Evolutionary conservation across 148 eudicot species (phyloP), one percentile per base, ranked within the genome.

Genomic region (Fagopyrum homotropicum): DNA sequence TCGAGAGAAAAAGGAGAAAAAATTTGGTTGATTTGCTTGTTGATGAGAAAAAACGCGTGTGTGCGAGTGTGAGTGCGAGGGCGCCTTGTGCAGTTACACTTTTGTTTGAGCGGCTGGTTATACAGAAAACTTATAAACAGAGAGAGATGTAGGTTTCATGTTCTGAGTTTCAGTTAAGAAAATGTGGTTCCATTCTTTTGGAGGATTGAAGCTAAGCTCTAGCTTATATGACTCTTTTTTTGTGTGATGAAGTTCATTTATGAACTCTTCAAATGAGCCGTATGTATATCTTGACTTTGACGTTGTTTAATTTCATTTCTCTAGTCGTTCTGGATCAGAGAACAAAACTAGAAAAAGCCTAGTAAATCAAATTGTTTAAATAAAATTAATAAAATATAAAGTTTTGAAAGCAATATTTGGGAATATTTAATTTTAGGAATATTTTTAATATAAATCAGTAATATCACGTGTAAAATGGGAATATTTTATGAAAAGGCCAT

Each of bases 151-250:
- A 66, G 44, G 45, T 63, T 63, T 59, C 14, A 17, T n/a, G 12
- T 60, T 60, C 40, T 2, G 3, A 35, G 40, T 35, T 35, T 35
- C 40, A 60, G 29, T 9, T 22, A 30, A 63, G 7, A 29, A 16
- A 30, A 12, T 49, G 52, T 49, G 52, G 52, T 49, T 49, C 52
- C 2, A 49, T 30, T 63, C 14, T 70, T 70, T n/a, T 70, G 26
- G 50, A 72, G 52, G 54, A 72, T 72, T 17, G 47, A 46, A 46
- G 74, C 74, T 72, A 72, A 46, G 55, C 74, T 72, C 74, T 72
- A 72, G 74, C 74, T 72, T 17, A 26, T 71, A 72, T 17, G 55
- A 9, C 35, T 45, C 14, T 7, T 46, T 8, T 2, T 72, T 45
- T 2, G 55, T 72, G 74, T 72, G 74, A 45, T 46, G 12, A 70